A percentile compares a stretch with the other conserved stretches of the same genome.
Evolutionary conservation across 2,329 filamentous ascomycete species (phyloP).

Genomic region (Davidsoniella virescens): DNA sequence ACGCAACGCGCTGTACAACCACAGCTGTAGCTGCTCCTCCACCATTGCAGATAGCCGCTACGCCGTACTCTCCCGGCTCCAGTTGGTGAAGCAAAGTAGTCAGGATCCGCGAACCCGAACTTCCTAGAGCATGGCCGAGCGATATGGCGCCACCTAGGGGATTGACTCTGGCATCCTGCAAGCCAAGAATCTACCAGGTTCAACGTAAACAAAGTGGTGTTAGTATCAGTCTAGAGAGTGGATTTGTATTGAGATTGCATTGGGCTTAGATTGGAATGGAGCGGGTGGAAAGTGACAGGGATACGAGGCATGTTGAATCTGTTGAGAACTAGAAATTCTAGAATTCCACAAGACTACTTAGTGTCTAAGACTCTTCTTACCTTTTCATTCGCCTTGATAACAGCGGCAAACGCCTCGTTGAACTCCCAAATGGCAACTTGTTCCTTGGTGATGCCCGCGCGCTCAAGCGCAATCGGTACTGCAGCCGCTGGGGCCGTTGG

Average conservation of each 20-base stretch:
- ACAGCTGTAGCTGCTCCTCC: constrained; percentile 83
- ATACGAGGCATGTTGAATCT: background rate
- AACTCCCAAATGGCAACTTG: constrained; percentile 95
- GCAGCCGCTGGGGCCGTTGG: constrained; percentile 83
- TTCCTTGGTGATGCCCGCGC: constrained; percentile 79
- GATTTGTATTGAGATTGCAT: background rate
- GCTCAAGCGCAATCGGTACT: constrained; percentile 73
- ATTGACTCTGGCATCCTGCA: constrained; percentile 69
- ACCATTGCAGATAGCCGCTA: constrained; percentile 92
- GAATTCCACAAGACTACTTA: background rate
- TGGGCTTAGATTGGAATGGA: too few species aligned
- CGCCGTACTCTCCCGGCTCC: constrained; percentile 81
- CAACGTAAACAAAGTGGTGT: constrained; percentile 12
- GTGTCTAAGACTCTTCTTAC: constrained; percentile 22
- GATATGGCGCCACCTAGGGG: constrained; percentile 82
- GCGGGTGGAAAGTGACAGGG: too few species aligned
- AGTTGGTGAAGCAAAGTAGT: constrained; percentile 84
- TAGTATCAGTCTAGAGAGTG: background rate
- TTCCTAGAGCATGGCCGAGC: constrained; percentile 79
- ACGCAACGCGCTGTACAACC: constrained; percentile 70
- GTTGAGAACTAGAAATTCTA: too few species aligned
- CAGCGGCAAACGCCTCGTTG: constrained; percentile 93
- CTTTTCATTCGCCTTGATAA: constrained; percentile 89
- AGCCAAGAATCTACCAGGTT: constrained; percentile 49
- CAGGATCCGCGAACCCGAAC: constrained; percentile 81